These are phyloP conservation scores for Beauveria australis DNA, from an alignment of 2,329 filamentous ascomycete genomes.

Conservation along the genomic window DNA sequence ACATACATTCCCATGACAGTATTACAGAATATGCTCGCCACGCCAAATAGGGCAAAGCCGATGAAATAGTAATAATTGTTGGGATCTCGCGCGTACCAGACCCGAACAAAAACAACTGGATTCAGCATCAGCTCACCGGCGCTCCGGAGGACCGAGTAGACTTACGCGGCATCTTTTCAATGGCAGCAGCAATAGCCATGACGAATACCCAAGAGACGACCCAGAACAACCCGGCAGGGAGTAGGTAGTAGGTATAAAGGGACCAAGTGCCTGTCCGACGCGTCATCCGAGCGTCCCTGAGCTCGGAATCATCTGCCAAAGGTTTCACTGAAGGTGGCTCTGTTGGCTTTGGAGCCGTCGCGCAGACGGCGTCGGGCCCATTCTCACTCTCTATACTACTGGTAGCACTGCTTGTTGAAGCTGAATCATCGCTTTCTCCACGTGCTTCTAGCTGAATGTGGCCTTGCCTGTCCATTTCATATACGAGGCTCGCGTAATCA, in stretches of 20 bases:
- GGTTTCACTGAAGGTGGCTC: no score
- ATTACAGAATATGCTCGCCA: not conserved
- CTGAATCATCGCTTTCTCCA: no score
- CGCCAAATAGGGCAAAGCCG: not conserved
- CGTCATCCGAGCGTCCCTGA: no score
- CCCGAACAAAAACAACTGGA: constrained; percentile 1
- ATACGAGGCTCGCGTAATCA: no score
- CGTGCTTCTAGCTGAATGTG: no score
- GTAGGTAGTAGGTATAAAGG: not conserved
- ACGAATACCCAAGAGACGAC: not conserved
- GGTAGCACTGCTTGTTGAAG: no score
- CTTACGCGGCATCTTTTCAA: constrained; percentile 1
- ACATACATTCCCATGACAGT: not conserved
- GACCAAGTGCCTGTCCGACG: no score
- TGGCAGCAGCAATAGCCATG: not conserved
- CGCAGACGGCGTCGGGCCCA: no score
- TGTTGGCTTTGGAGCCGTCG: no score
- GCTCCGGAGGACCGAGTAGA: not conserved
- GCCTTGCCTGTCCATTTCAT: no score
- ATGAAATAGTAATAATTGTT: constrained; percentile 4
- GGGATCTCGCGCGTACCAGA: constrained; percentile 1
- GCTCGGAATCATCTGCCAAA: no score
- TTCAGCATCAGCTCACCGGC: not conserved
- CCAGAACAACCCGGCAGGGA: not conserved
- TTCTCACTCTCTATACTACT: no score